Base-by-base conservation (phyloP, 441 rosid species). In the Viola pubescens region DNA sequence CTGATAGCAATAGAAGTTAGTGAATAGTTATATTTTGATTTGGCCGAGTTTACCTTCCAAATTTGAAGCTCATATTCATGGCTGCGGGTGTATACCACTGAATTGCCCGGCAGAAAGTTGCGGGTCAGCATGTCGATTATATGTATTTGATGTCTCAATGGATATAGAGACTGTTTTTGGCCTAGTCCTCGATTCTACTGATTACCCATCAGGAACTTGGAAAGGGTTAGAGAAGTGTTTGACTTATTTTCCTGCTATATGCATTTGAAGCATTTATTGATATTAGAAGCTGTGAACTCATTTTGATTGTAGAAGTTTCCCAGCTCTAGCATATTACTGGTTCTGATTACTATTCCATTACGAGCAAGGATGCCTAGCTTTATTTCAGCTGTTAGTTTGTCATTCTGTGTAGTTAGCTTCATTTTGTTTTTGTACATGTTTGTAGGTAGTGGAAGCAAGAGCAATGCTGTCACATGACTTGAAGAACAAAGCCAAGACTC, bases 401-500 rank as follows among this genome's bases (percentile, higher is more conserved):
- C 34, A 26, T 26, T 26, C 34, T 26, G 34, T 26, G 34, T 26
- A 26, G 34, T 26, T 26, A 26, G 3, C 37, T 9, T 56, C 61
- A 5, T 37, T 57, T 56, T 73, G 42, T 60, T 37, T 44, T 53
- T 34, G 34, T 52, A 8, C 4, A 0, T 68, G 58, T 63, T 19
- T 73, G 71, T 75, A 92, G 97, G 77, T 92, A 66, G 58, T 82
- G 69, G 95, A 83, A 68, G 82, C 94, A 34, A 85, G 97, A 74
- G 88, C 83, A 37, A 62, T 75, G 71, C 66, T 89, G 69, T 83
- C 81, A 12, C 83, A 75, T 2, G 83, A 79, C 65, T 70, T 80
- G 70, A 65, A 70, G 64, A 70, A 66, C 65, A 71, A 58, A 75
- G 65, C 67, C 50, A 80, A 72, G 75, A 66, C 69, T 52, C 61